phyloP scores from a whole-genome alignment of 768 basidiomycete species.

The Lyophyllum atratum region DNA sequence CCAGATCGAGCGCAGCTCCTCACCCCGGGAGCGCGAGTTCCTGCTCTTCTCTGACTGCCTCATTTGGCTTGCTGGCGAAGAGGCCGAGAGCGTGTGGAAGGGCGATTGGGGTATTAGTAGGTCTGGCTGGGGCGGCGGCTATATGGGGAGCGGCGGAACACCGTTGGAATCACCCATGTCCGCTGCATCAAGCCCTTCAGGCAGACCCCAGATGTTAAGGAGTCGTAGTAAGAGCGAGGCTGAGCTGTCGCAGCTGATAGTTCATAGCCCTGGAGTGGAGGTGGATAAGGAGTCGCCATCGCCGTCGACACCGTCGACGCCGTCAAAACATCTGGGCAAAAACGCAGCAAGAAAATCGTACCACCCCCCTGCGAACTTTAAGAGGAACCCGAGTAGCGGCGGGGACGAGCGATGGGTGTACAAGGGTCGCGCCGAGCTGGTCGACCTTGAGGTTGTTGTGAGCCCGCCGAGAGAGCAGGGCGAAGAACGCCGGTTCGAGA shows the following conservation, averaged over 20 bases:
- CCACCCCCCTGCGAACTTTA: slow-evolving; percentile 32
- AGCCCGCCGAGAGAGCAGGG: slow-evolving; percentile 43
- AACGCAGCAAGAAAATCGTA: slow-evolving; percentile 22
- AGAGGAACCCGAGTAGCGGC: slow-evolving; percentile 40
- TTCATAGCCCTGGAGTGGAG: neutral
- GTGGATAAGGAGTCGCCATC: slow-evolving; percentile 9
- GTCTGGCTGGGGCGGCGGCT: slow-evolving; percentile 21
- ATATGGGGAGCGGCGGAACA: slow-evolving; percentile 15
- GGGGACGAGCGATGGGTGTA: slow-evolving; percentile 72
- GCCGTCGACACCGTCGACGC: slow-evolving; percentile 24
- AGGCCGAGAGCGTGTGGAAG: slow-evolving; percentile 37
- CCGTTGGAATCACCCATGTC: slow-evolving; percentile 16
- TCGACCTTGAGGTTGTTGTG: slow-evolving; percentile 78
- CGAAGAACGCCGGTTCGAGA: slow-evolving; percentile 64
- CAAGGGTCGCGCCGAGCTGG: slow-evolving; percentile 67
- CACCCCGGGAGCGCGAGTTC: slow-evolving; percentile 64
- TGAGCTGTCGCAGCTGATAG: slow-evolving; percentile 40
- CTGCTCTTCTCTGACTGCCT: slow-evolving; percentile 83
- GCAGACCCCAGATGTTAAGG: slow-evolving; percentile 37
- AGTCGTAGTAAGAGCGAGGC: slow-evolving; percentile 64
- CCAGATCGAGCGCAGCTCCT: slow-evolving; percentile 54
- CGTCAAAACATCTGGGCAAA: slow-evolving; percentile 9
- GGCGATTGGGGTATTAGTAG: slow-evolving; percentile 33
- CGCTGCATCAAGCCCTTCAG: slow-evolving; percentile 3
- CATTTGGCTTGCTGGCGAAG: slow-evolving; percentile 69